These are phyloP conservation scores for Hevea brasiliensis DNA, from an alignment of 345 rosid genomes.

Conservation along the genomic window DNA sequence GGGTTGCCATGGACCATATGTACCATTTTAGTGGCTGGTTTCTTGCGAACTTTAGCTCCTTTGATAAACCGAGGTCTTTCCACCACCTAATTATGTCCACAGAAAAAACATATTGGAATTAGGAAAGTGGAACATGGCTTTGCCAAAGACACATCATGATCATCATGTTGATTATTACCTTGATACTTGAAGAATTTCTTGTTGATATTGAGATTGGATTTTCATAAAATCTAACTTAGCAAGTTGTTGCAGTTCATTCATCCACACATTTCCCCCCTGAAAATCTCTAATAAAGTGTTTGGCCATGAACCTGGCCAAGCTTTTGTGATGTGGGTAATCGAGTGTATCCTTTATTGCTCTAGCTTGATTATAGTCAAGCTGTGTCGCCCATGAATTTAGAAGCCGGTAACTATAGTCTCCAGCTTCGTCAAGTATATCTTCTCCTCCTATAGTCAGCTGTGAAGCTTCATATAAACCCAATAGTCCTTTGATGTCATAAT, in stretches of 20 bases:
- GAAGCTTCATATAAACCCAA: constrained; percentile 56
- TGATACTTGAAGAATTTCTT: constrained; percentile 34
- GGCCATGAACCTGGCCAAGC: constrained; percentile 34
- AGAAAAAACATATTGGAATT: too few species aligned
- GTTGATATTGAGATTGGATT: constrained; percentile 31
- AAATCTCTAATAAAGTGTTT: constrained; percentile 13
- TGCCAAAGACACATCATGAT: not conserved
- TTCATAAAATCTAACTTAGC: constrained; percentile 37
- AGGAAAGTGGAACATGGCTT: not conserved
- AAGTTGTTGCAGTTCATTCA: constrained; percentile 31
- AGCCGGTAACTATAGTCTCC: constrained; percentile 23
- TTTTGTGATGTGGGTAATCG: constrained; percentile 44
- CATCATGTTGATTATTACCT: constrained; percentile 26
- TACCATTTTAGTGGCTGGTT: constrained; percentile 58
- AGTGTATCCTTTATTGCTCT: constrained; percentile 24
- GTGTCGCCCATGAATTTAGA: constrained; percentile 22
- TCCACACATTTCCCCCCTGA: constrained; percentile 29
- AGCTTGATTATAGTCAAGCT: constrained; percentile 18
- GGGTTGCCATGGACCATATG: constrained; percentile 45
- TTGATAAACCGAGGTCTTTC: constrained; percentile 44
- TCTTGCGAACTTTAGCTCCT: constrained; percentile 49
- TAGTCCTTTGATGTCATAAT: constrained; percentile 37
- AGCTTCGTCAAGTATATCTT: constrained; percentile 43
- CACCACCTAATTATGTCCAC: constrained; percentile 49
- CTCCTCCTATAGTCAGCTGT: constrained; percentile 47